A percentile compares a stretch with the other conserved stretches of the same genome.
Conservation (phyloP, 164 flowering plant genomes). For the Aristolochia fimbriata region DNA sequence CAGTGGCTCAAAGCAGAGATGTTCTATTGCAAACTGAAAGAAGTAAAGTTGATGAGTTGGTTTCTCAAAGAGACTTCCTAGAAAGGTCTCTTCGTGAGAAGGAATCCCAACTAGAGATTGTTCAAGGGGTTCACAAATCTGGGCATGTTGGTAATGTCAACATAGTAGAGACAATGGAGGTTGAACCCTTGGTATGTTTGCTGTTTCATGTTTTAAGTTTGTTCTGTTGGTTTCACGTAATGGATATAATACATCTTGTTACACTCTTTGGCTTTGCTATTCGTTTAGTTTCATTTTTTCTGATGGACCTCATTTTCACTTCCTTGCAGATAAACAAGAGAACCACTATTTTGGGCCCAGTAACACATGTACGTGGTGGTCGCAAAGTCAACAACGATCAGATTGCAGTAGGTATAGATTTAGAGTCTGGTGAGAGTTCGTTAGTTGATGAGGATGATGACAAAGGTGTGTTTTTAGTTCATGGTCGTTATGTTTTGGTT, state of each 20-base stretch:
- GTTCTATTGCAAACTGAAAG: conserved; percentile 50
- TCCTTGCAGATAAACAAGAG: conserved; percentile 56
- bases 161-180: conserved; percentile 55
- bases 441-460: conserved; percentile 86
- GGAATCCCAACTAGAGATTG: conserved; percentile 48
- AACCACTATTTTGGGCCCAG: conserved; percentile 38
- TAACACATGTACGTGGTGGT: conserved; percentile 67
- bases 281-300: background rate
- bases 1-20: conserved; percentile 46
- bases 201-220: background rate
- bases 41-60: conserved; percentile 52
- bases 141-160: conserved; percentile 22
- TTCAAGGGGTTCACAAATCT: conserved; percentile 36
- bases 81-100: conserved; percentile 59
- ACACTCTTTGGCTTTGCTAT: background rate
- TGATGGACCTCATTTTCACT: background rate
- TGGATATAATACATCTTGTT: background rate
- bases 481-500: background rate
- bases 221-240: background rate
- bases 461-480: conserved; percentile 45
- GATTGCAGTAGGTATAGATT: conserved; percentile 76
- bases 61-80: conserved; percentile 37
- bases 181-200: conserved; percentile 65
- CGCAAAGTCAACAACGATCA: conserved; percentile 83
- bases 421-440: conserved; percentile 32